Evolutionary conservation across 2,329 filamentous ascomycete genomes (phyloP).

Genomic region (Aspergillus candidus): DNA sequence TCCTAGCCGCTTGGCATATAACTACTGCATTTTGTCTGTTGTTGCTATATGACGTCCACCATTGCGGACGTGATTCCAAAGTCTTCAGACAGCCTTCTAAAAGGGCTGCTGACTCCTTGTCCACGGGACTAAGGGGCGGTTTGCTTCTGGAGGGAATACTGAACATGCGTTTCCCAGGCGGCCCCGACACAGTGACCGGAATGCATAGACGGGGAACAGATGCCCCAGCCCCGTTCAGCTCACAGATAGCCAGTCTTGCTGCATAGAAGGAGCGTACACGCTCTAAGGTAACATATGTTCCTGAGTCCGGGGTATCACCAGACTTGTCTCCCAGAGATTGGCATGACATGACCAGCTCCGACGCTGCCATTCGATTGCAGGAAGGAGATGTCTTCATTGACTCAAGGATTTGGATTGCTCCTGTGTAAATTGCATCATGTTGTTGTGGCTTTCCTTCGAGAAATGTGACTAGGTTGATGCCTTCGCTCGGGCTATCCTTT

Average conservation of each 20-base stretch:
- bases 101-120: constrained; percentile 18
- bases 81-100: constrained; percentile 49
- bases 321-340: constrained; percentile 40
- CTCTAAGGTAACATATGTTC: constrained; percentile 33
- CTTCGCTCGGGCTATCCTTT: constrained; percentile 8
- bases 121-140: constrained; percentile 10
- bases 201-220: constrained; percentile 47
- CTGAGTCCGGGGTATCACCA: constrained; percentile 14
- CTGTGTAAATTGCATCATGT: constrained; percentile 33
- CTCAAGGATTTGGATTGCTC: constrained; percentile 41
- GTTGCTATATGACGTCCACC: constrained; percentile 61
- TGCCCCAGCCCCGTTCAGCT: constrained; percentile 50
- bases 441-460: constrained; percentile 19
- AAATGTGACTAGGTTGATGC: constrained; percentile 24
- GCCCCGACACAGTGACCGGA: constrained; percentile 40
- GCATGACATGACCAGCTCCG: constrained; percentile 49
- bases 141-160: constrained; percentile 17
- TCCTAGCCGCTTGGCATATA: constrained; percentile 57
- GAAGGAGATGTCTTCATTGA: constrained; percentile 43
- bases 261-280: constrained; percentile 53
- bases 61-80: constrained; percentile 50
- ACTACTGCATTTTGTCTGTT: constrained; percentile 55
- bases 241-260: constrained; percentile 57
- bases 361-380: constrained; percentile 49
- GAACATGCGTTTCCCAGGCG: constrained; percentile 25